Base-by-base conservation (phyloP, 2,329 filamentous ascomycete species). In the Aspergillus sp. region DNA sequence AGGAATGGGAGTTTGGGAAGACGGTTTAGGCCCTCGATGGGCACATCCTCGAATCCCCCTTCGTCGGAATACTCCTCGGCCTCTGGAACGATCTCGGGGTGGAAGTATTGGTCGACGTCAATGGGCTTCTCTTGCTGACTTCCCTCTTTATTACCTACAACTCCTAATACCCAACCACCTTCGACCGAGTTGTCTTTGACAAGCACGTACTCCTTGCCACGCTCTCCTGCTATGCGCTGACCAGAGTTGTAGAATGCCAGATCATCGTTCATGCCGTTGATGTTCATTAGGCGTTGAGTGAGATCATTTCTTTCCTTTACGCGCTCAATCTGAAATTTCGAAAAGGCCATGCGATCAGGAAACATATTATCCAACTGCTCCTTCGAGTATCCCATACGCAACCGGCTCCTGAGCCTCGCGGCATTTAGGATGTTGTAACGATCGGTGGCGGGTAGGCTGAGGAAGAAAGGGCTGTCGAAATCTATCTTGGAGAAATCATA, bases 401-500 rank as follows among this genome's bases (percentile, higher is more conserved):
- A 80, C 53, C 95, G 84, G 73, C 91, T 96, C 56, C 95, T 83
- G 60, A 99, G 72, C 60, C 95, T 84, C 2, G 96, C 95, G 1
- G 96, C 95, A 70, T 99, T 99, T 20, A 99, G 78, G 53, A 99
- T 99, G 67, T 98, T 98, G 79, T 99, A 99, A 49, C 93, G 86
- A 77, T 99, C 95, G 2, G 89, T 88, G 1, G 92, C 83, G 0
- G 96, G 95, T 57, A 99, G 76, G 71, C 91, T 96, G 72, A 89
- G 86, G 77, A 99, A 99, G 75, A 99, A 99, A 12, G 93, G 87
- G 64, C 93, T 91, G 64, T 98, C 90, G 68, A 98, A 99, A 71
- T 99, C 95, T 66, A 99, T 99, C 76, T 98, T 98, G 70, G 90
- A 96, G 71, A 99, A 99, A 75, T 98, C 93, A 75, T 98, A 98